Percentiles rank a stretch among this genome's conserved stretches.
phyloP scores from a whole-genome alignment of 108 stramenopile species.

The Cyclotella distinguenda region DNA sequence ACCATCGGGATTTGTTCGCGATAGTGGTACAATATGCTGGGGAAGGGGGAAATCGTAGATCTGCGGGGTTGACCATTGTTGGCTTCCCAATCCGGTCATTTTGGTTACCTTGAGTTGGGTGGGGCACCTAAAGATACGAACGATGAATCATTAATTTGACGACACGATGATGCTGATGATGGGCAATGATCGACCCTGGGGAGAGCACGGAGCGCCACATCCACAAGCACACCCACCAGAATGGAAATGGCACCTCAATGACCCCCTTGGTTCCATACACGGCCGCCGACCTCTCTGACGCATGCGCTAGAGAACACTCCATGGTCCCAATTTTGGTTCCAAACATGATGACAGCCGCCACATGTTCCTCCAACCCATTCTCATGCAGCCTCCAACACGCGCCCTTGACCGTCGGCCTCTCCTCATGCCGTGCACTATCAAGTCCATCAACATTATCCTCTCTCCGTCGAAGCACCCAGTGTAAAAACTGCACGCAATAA shows the following conservation, averaged over 20 bases:
- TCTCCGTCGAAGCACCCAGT: conserved; percentile 42
- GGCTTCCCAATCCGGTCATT: conserved; percentile 51
- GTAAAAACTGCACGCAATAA: conserved; percentile 61
- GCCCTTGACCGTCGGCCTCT: conserved; percentile 38
- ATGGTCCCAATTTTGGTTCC: conserved; percentile 45
- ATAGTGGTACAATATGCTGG: conserved; percentile 22
- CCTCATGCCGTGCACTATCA: background rate
- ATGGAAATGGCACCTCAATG: conserved; percentile 51
- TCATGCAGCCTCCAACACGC: conserved; percentile 36
- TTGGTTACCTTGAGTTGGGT: conserved; percentile 43
- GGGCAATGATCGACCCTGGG: too few species aligned
- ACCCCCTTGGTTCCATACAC: conserved; percentile 49
- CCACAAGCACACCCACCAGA: conserved; percentile 39
- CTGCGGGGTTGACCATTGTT: conserved; percentile 41
- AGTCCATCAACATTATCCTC: background rate
- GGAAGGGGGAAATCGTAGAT: conserved; percentile 38
- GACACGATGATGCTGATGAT: too few species aligned
- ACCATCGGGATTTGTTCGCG: conserved; percentile 3
- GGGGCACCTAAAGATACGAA: conserved; percentile 28
- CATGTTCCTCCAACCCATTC: conserved; percentile 48
- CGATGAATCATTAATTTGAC: too few species aligned
- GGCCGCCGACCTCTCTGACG: conserved; percentile 39
- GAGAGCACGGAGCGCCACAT: background rate
- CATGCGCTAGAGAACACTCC: conserved; percentile 48
- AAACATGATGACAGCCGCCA: conserved; percentile 49